Percentiles rank a stretch among this genome's conserved stretches.
phyloP scores from a whole-genome alignment of 2,329 filamentous ascomycete species.

The Nannizzia gypsea region DNA sequence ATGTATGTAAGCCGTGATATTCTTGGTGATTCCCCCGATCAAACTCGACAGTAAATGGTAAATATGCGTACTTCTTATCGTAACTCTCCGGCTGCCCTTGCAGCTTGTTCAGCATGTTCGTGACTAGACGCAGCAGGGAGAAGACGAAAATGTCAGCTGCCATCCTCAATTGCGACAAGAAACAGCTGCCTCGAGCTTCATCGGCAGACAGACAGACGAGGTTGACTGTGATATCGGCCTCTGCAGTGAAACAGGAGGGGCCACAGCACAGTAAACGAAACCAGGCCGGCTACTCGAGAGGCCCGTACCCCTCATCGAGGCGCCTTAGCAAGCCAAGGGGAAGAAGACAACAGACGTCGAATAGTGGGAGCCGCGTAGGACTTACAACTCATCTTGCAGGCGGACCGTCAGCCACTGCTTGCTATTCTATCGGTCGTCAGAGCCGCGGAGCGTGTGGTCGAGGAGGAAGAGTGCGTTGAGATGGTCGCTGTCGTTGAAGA shows the following conservation, averaged over 20 bases:
- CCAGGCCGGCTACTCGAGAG: not conserved
- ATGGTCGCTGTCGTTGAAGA: not conserved
- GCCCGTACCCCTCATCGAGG: not conserved
- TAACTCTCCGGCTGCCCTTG: conserved; percentile 96
- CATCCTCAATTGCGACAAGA: not conserved
- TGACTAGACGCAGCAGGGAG: conserved; percentile 43
- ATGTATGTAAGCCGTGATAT: conserved; percentile 5
- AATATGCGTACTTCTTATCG: conserved; percentile 71
- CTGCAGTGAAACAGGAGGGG: not conserved
- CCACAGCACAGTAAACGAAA: too few relatives aligned
- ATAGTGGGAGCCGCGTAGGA: not conserved
- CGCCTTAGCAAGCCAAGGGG: not conserved
- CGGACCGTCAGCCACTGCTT: not conserved
- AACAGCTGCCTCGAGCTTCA: not conserved
- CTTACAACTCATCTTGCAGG: conserved; percentile 7
- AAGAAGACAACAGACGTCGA: not conserved
- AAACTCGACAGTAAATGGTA: conserved; percentile 3
- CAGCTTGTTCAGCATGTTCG: conserved; percentile 87
- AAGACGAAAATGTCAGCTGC: conserved; percentile 9
- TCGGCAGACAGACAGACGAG: not conserved
- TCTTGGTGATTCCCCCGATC: not conserved
- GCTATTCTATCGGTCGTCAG: not conserved
- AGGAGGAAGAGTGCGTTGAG: not conserved
- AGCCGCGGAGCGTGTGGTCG: not conserved
- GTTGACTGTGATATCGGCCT: not conserved